phyloP scores from a whole-genome alignment of 495 filamentous ascomycete genomes.

The Podospora pseudocomata region DNA sequence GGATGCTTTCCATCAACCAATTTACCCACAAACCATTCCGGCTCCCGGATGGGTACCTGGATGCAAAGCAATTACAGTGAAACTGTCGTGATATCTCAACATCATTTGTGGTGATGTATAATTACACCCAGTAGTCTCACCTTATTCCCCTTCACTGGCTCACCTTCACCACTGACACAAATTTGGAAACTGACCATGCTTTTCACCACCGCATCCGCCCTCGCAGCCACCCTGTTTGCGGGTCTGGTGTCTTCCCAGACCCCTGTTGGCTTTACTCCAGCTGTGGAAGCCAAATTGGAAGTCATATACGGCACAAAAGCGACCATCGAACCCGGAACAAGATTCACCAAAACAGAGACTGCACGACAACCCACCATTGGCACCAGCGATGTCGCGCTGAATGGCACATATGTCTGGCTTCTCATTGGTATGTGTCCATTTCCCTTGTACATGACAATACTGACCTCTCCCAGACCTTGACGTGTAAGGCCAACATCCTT shows the following conservation, averaged over 20 bases:
- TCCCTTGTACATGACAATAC: not conserved
- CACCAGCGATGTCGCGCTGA: conserved; percentile 32
- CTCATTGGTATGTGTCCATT: conserved; percentile 39
- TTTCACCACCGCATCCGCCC: conserved; percentile 1
- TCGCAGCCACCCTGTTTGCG: conserved; percentile 3
- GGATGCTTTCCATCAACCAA: not conserved
- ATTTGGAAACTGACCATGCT: not conserved
- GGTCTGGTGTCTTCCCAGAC: conserved; percentile 35
- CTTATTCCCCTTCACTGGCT: not conserved
- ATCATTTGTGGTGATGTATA: not conserved
- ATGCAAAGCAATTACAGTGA: not conserved
- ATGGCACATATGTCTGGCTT: conserved; percentile 44
- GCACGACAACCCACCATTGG: conserved; percentile 43
- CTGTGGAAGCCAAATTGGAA: conserved; percentile 39
- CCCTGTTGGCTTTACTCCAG: conserved; percentile 40
- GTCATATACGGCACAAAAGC: conserved; percentile 43
- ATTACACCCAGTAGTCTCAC: not conserved
- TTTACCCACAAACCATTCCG: not conserved
- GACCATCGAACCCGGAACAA: conserved; percentile 37
- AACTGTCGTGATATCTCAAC: not conserved
- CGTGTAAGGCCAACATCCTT: conserved; percentile 28
- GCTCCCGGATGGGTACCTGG: not conserved
- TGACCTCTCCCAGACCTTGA: conserved; percentile 33
- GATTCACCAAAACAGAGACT: conserved; percentile 37
- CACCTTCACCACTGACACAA: not conserved